These are phyloP conservation scores for Aspergillus fructus DNA, from an alignment of 2,329 filamentous ascomycete species.

Conservation along the genomic window DNA sequence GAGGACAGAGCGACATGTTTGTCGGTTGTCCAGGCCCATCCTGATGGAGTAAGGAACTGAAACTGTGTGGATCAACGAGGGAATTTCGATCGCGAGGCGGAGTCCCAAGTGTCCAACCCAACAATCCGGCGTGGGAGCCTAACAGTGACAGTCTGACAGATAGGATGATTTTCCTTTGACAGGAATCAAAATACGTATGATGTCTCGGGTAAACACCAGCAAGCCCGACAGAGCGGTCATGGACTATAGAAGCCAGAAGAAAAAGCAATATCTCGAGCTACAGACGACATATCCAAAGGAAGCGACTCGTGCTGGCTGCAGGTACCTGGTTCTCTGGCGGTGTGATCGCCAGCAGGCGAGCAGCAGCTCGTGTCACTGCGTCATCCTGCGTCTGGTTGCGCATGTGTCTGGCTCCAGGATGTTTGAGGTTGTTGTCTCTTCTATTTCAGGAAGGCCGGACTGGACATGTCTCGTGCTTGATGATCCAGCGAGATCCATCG, in stretches of 20 bases:
- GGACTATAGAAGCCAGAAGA: not conserved
- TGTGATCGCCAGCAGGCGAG: constrained; percentile 9
- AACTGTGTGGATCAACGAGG: constrained; percentile 9
- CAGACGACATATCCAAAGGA: constrained; percentile 2
- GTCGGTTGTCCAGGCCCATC: not conserved
- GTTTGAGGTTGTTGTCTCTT: constrained; percentile 2
- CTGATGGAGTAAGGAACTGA: not conserved
- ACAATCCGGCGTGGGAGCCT: not conserved
- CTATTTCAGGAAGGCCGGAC: not conserved
- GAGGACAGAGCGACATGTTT: not conserved
- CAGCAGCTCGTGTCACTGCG: constrained; percentile 5
- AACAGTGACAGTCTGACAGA: not conserved
- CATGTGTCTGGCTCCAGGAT: not conserved
- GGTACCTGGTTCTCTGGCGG: constrained; percentile 12
- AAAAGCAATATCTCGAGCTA: not conserved
- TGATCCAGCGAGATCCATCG: not conserved
- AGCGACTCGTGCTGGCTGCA: constrained; percentile 7
- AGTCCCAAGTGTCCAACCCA: not conserved
- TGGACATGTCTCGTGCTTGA: not conserved
- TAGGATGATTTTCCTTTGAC: not conserved
- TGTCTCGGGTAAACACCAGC: not conserved
- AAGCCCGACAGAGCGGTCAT: not conserved
- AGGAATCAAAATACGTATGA: too few species aligned
- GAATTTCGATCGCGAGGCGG: constrained; percentile 1
- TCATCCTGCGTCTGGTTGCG: constrained; percentile 4